Conservation (phyloP, 148 eudicot species). For the Rhododendron griersonianum region DNA sequence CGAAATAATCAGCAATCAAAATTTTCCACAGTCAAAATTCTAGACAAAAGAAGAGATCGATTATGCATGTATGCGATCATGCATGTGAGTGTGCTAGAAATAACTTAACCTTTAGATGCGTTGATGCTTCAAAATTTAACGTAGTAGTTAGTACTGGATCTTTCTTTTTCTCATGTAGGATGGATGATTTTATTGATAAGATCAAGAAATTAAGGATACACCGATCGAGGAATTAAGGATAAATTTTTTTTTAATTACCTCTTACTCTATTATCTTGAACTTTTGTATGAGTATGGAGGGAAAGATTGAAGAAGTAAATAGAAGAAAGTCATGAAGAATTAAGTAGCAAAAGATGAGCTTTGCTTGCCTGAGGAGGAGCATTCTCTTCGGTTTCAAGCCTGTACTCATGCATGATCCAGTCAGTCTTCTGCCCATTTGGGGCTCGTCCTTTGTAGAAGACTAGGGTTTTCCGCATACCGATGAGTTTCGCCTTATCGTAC, state of each 20-base stretch:
- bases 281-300: not conserved
- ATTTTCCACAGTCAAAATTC: not conserved
- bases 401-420: conserved; percentile 96
- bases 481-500: conserved; percentile 54
- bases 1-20: not conserved
- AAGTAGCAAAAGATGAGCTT: not conserved
- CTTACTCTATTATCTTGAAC: not conserved
- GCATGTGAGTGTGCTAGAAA: not conserved
- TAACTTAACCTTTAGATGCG: not conserved
- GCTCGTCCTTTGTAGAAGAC: conserved; percentile 87
- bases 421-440: conserved; percentile 81
- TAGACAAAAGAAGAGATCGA: not conserved
- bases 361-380: conserved; percentile 74
- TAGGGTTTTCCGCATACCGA: conserved; percentile 88
- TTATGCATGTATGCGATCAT: not conserved
- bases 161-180: not conserved
- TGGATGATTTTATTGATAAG: not conserved
- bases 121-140: too few species aligned
- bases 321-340: not conserved
- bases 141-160: not conserved
- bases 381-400: conserved; percentile 85
- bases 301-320: not conserved
- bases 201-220: not conserved
- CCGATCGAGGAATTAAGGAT: not conserved
- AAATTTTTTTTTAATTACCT: too few species aligned